phyloP scores from a whole-genome alignment of 441 rosid genomes.

The Daphne laureola region DNA sequence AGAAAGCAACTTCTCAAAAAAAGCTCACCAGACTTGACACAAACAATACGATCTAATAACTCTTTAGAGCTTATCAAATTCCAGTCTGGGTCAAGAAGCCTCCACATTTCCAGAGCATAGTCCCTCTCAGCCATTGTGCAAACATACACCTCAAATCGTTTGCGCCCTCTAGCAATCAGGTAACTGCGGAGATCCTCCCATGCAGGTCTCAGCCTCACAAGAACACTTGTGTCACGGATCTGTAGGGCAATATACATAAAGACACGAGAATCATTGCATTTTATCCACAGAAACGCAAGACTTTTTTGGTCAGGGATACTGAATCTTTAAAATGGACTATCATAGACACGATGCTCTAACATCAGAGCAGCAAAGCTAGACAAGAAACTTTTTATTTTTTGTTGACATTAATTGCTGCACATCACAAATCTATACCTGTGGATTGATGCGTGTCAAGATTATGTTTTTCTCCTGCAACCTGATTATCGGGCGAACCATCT shows the following conservation, averaged over 20 bases:
- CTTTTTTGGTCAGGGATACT: not conserved
- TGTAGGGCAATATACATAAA: conserved; percentile 12
- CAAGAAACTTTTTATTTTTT: no score
- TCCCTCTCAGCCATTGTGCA: conserved; percentile 99
- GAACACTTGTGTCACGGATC: conserved; percentile 99
- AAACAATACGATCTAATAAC: conserved; percentile 75
- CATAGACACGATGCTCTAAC: no score
- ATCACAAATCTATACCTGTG: conserved; percentile 48
- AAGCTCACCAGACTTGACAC: conserved; percentile 88
- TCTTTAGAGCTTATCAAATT: conserved; percentile 76
- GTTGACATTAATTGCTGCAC: no score
- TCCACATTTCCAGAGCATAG: conserved; percentile 99
- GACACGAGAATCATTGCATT: conserved; percentile 6
- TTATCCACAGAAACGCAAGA: not conserved
- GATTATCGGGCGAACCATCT: conserved; percentile 75
- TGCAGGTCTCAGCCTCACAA: conserved; percentile 98
- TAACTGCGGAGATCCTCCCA: conserved; percentile 97
- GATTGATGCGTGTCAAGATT: conserved; percentile 90
- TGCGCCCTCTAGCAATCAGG: conserved; percentile 93
- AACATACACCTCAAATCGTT: conserved; percentile 98
- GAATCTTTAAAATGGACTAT: no score
- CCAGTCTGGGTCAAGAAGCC: conserved; percentile 98
- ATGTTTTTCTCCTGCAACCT: conserved; percentile 79
- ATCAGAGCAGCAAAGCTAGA: no score
- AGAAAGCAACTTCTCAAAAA: conserved; percentile 1